A percentile compares a stretch with the other conserved stretches of the same genome.
phyloP scores from a whole-genome alignment of 2,329 filamentous ascomycete species.

The Pyrenochaeta sp. region DNA sequence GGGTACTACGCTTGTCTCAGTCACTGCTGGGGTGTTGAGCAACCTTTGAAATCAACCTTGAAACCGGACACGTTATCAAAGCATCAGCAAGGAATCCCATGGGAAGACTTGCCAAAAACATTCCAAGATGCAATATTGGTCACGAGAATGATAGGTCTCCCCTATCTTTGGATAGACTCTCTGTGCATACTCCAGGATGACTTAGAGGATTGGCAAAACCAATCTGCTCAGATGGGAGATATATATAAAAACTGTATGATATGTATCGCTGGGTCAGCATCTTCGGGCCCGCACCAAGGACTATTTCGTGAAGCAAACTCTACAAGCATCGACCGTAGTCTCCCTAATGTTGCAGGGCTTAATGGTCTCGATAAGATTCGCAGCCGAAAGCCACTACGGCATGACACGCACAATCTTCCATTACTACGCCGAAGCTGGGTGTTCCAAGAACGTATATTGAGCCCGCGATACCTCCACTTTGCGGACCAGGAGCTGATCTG shows the following conservation, averaged over 20 bases:
- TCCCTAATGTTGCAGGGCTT: background rate
- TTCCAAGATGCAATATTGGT: slow-evolving; percentile 9
- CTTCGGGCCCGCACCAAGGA: slow-evolving; percentile 4
- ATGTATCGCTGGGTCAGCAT: slow-evolving; percentile 11
- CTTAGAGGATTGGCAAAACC: slow-evolving; percentile 8
- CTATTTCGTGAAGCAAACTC: slow-evolving; percentile 3
- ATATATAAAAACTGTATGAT: slow-evolving; percentile 14
- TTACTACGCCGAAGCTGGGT: slow-evolving; percentile 18
- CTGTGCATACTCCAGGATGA: slow-evolving; percentile 14
- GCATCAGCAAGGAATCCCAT: slow-evolving; percentile 2
- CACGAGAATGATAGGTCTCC: background rate
- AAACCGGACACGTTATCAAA: background rate
- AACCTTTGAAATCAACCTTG: slow-evolving; percentile 6
- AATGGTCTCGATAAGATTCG: background rate
- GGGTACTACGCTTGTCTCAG: slow-evolving; percentile 18
- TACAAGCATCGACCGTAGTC: background rate
- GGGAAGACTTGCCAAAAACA: slow-evolving; percentile 11
- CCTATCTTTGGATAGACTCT: slow-evolving; percentile 12
- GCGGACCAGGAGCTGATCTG: slow-evolving; percentile 15
- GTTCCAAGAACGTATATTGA: slow-evolving; percentile 19
- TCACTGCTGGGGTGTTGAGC: slow-evolving; percentile 14
- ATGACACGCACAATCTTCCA: background rate
- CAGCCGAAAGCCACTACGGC: background rate
- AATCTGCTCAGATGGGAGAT: slow-evolving; percentile 10
- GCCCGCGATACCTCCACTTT: slow-evolving; percentile 21